These are phyloP conservation scores for Pestalotiopsis sp. DNA, from an alignment of 2,329 filamentous ascomycete genomes.

Conservation along the genomic window DNA sequence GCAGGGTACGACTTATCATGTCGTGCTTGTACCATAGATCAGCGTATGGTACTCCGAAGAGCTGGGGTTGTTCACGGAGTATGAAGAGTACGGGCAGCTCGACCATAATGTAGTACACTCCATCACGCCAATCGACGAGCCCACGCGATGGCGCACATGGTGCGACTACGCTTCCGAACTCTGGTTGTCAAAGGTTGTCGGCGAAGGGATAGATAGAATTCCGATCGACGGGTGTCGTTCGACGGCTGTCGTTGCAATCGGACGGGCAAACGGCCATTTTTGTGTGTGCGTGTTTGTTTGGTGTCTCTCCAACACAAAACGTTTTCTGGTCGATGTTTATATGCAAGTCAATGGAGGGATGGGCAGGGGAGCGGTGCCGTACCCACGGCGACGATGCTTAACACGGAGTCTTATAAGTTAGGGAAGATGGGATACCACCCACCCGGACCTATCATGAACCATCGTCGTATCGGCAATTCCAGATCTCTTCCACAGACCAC, in stretches of 20 bases:
- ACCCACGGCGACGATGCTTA: slow-evolving; percentile 14
- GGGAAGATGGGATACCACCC: background rate
- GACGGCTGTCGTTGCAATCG: background rate
- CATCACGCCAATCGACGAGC: background rate
- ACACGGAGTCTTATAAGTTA: background rate
- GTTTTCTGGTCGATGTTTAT: background rate
- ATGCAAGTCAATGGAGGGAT: background rate
- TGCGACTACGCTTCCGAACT: background rate
- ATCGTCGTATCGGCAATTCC: background rate
- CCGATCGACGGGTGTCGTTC: background rate
- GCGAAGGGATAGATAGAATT: background rate
- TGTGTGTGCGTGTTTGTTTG: background rate
- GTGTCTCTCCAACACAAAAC: background rate
- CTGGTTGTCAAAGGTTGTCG: background rate
- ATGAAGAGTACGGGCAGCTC: background rate
- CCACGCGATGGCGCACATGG: background rate
- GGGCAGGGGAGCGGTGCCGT: slow-evolving; percentile 3
- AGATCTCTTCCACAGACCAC: background rate
- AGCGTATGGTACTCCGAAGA: background rate
- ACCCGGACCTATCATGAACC: background rate
- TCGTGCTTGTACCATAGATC: background rate
- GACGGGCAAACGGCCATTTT: background rate
- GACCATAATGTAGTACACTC: too few species aligned
- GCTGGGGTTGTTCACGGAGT: background rate
- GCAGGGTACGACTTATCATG: background rate